Conservation (phyloP, 192 early-diverging fungal species). For the Coemansia sp. region DNA sequence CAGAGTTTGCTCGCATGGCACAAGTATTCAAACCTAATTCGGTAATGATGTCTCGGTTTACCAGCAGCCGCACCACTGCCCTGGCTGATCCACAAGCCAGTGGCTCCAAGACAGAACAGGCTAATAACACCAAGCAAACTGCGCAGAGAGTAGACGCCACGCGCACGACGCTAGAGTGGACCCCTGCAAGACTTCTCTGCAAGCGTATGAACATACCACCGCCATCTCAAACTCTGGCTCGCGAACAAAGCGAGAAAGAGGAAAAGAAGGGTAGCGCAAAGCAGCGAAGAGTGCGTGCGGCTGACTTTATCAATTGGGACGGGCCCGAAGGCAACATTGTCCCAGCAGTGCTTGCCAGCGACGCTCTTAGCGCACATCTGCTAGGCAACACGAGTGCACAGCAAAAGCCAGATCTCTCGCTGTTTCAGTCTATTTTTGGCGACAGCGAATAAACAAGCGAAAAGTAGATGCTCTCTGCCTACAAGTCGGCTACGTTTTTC, state of each 20-base stretch:
- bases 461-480: neutral
- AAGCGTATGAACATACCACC: slow-evolving; percentile 31
- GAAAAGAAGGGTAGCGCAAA: neutral
- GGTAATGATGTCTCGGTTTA: slow-evolving; percentile 25
- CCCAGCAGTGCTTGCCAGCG: slow-evolving; percentile 14
- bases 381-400: neutral
- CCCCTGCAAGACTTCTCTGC: slow-evolving; percentile 24
- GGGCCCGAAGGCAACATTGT: neutral
- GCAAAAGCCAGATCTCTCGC: slow-evolving; percentile 14
- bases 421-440: slow-evolving; percentile 38
- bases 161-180: slow-evolving; percentile 24
- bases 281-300: slow-evolving; percentile 14
- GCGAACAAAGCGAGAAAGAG: neutral
- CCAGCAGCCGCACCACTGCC: neutral
- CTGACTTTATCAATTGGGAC: slow-evolving; percentile 26
- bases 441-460: neutral
- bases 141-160: neutral
- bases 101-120: neutral
- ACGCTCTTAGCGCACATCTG: neutral
- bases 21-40: slow-evolving; percentile 1
- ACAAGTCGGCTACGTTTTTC: slow-evolving; percentile 4
- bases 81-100: neutral
- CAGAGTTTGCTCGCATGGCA: slow-evolving; percentile 15
- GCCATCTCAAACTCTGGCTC: slow-evolving; percentile 5
- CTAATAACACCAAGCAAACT: neutral